Conservation (phyloP, 805 yeast genomes). For the Ogataea pilisensis region DNA sequence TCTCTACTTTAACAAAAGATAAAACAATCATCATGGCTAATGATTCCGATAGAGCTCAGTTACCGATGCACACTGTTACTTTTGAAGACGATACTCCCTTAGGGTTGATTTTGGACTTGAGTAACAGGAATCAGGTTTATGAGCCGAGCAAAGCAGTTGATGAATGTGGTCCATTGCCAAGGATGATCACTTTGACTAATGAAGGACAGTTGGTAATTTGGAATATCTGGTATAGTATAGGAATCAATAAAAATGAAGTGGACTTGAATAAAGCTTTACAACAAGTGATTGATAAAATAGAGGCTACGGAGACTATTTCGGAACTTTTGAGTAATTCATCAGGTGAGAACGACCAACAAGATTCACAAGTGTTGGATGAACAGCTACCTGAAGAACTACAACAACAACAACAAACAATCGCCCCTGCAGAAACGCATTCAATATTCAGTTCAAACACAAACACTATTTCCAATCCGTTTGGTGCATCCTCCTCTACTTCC, state of each 20-base stretch:
- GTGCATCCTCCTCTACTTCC: too few species aligned
- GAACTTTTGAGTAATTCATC: too few species aligned
- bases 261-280: constrained; percentile 8
- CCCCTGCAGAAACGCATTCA: not conserved
- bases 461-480: too few species aligned
- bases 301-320: too few species aligned
- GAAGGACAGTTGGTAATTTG: constrained; percentile 61
- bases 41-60: constrained; percentile 67
- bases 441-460: too few species aligned
- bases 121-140: constrained; percentile 37
- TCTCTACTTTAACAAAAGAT: constrained; percentile 40
- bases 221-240: constrained; percentile 57
- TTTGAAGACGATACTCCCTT: constrained; percentile 68
- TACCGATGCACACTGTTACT: constrained; percentile 65
- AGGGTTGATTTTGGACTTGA: constrained; percentile 64
- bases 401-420: not conserved
- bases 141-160: constrained; percentile 61
- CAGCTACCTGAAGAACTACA: too few species aligned
- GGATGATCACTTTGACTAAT: constrained; percentile 57
- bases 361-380: too few species aligned
- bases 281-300: not conserved
- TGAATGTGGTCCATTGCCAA: constrained; percentile 57
- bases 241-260: constrained; percentile 37
- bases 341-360: too few species aligned
- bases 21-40: constrained; percentile 47